These are phyloP conservation scores for Neoboletus brunneissimus DNA, from an alignment of 768 basidiomycete species.

Conservation along the genomic window DNA sequence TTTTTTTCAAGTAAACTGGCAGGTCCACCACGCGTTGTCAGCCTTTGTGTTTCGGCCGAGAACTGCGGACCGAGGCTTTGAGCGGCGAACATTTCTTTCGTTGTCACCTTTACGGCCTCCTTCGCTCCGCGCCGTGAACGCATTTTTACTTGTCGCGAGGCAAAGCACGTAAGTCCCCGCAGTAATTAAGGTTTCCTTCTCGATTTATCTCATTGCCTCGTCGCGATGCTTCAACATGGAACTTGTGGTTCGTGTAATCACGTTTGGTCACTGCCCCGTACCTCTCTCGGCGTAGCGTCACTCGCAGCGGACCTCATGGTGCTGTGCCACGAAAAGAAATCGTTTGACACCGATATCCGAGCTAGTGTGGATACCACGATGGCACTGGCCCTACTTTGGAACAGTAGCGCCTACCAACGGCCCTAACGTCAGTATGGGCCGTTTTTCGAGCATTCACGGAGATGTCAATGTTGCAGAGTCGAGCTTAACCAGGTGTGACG, in stretches of 20 bases:
- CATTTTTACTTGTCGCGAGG: slow-evolving; percentile 18
- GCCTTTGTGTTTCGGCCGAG: slow-evolving; percentile 13
- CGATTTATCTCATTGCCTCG: slow-evolving; percentile 13
- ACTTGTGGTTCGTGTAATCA: slow-evolving; percentile 1
- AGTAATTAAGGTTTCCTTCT: slow-evolving; percentile 9
- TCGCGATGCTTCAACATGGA: slow-evolving; percentile 1
- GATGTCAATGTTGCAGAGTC: neutral
- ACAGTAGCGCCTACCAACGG: neutral
- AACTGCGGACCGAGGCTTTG: slow-evolving; percentile 23
- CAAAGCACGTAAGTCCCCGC: slow-evolving; percentile 24
- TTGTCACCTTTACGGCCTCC: slow-evolving; percentile 17
- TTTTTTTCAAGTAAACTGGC: slow-evolving; percentile 2
- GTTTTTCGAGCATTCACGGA: neutral
- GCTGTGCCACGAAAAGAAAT: neutral
- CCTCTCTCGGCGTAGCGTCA: neutral
- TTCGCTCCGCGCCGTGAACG: slow-evolving; percentile 17
- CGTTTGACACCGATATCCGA: neutral
- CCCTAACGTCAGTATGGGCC: neutral
- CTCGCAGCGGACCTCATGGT: neutral
- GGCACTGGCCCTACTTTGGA: neutral
- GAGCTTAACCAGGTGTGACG: neutral
- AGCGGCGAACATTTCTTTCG: slow-evolving; percentile 20
- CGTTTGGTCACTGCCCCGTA: slow-evolving; percentile 13
- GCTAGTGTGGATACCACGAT: neutral
- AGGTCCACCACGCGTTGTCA: neutral